Base-by-base conservation (phyloP, 2,329 filamentous ascomycete species). In the Alternaria postmessia region DNA sequence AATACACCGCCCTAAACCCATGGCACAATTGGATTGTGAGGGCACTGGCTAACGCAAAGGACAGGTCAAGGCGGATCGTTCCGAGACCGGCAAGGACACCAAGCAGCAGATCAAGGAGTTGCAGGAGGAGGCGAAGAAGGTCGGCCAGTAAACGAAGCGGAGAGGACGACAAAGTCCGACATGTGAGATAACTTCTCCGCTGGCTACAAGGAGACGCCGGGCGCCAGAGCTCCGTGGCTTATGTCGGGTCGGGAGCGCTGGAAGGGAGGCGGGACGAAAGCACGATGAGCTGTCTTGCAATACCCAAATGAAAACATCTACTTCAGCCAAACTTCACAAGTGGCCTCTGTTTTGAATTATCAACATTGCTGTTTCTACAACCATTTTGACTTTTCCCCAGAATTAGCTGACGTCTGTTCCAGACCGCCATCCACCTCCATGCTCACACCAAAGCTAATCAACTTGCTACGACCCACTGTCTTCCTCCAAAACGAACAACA, bases 51-150 rank as follows among this genome's bases (percentile, higher is more conserved):
- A 48, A 56, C 11, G 9, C 22, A 26, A 57, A 24, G 59, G 65
- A 32, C 48, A 77, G 70, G 68, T 83, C 59, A 79, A 80, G 57
- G 82, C 82, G 3, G 81, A 84, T 64, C 76, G 77, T 47, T 75
- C 77, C 67, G 72, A 82, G 53, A 77, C 79, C 18, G 67, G 78
- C 12, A 71, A 79, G 51, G 75, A 63, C 39, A 63, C 80, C 43
- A 70, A 77, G 28, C 66, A 79, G 52, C 77, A 79, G 38, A 82
- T 83, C 61, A 76, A 81, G 71, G 77, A 82, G 57, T 65, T 84
- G 54, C 81, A 84, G 68, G 76, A 83, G 71, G 75, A 83, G 75
- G 75, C 79, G 2, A 78, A 77, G 59, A 75, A 79, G 66, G 65
- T 60, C 28, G 38, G 46, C 11, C 57, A 51, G 18, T 60, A 51